Evolutionary conservation across 2,329 filamentous ascomycete genomes (phyloP), one percentile per base, ranked within the genome.

Genomic region (Dothideomycetidae sp.): DNA sequence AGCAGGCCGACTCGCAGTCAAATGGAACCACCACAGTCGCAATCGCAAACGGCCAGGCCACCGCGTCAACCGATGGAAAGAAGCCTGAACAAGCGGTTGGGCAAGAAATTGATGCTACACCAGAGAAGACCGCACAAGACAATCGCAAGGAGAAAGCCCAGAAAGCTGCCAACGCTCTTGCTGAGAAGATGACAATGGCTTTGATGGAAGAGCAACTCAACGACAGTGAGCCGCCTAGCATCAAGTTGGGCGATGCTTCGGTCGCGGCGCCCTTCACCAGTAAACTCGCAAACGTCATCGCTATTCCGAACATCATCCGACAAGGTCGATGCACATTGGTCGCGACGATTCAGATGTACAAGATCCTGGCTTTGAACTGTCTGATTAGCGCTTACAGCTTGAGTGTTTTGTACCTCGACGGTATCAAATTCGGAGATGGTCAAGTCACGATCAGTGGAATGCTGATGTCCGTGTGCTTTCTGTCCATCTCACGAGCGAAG

Each of bases 281-380:
- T 57, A 98, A 98, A 64, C 73, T 98, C 30, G 82, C 86, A 49
- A 94, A 98, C 53, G 90, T 98, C 42, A 75, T 98, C 50, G 90
- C 90, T 26, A 85, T 98, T 41, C 88, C 90, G 36, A 98, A 98
- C 64, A 98, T 98, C 52, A 90, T 98, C 53, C 82, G 90, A 41
- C 90, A 98, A 64, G 90, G 90, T 41, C 81, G 90, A 44, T 98
- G 90, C 66, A 98, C 90, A 5, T 75, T 98, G 13, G 90, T 98
- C 38, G 90, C 90, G 19, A 98, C 90, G 0, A 96, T 98, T 47
- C 90, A 98, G 67, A 98, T 98, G 88, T 98, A 98, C 75, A 98
- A 94, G 71, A 98, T 98, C 51, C 73, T 98, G 36, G 90, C 90
- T 5, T 67, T 98, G 42, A 98, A 98, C 68, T 98, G 90, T 57